Base-by-base conservation (phyloP, 2,329 filamentous ascomycete species). In the Cytospora schulzeri region DNA sequence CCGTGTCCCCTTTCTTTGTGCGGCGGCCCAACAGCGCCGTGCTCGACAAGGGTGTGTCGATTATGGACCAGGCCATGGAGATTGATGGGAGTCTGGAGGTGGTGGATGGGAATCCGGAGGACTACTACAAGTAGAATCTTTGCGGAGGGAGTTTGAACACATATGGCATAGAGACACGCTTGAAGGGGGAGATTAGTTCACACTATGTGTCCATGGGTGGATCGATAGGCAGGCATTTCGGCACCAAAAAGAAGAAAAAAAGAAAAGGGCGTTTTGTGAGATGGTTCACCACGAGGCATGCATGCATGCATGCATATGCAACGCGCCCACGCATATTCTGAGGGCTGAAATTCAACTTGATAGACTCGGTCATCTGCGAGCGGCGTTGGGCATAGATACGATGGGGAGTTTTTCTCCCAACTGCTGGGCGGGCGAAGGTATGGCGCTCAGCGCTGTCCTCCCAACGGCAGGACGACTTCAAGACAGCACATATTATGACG, bases 11-110 rank as follows among this genome's bases (percentile, higher is more conserved):
- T 7, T 67, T 66, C 8, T 56, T 67, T 19, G 66, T 64, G 9
- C 66, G 66, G 45, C 64, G 63, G 38, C 63, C 60, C 11, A 65
- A 63, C 22, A 59, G 64, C 11, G 38, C 60, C 45, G 22, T 48
- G 14, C 17, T 62, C 28, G 64, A 67, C 45, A 66, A 67, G 11
- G 52, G 60, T 19, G 57, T 35, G 8, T 66, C 64, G 5, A 63
- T 62, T 9, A 62, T 66, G 61, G 64, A 66, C 14, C 62, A 56
- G 57, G 60, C 63, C 22, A 66, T 66, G 65, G 66, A 64, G 22
- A 62, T 67, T 17, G 65, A 67, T 50, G 58, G 59, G 26, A 62
- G 29, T 31, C 26, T 62, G 65, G 65, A 64, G 41, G 57, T 48
- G 11, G 31, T 54, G 48, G 56, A 57, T 15, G 61, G 52, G n/a